Conservation (phyloP, 129 eudicot species). For the Tagetes patula region DNA sequence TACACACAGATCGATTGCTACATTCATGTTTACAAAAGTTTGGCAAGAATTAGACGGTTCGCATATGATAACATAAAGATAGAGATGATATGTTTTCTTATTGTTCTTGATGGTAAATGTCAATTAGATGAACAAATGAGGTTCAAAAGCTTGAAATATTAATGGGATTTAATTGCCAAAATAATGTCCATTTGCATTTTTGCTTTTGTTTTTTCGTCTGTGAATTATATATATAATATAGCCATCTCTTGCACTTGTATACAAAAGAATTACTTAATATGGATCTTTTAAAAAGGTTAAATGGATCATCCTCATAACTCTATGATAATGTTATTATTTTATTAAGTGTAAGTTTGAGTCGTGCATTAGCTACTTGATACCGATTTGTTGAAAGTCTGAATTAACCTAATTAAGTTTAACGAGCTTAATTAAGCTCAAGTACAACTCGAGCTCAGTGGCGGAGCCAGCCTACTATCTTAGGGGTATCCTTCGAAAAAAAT, state of each 20-base stretch:
- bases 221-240: conserved; percentile 3
- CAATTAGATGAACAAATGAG: conserved; percentile 30
- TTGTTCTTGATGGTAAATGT: conserved; percentile 24
- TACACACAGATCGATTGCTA: background rate
- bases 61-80: conserved; percentile 18
- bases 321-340: too few species aligned
- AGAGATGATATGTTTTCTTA: conserved; percentile 32
- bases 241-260: conserved; percentile 28
- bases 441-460: too few species aligned
- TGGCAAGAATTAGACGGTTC: background rate
- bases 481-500: too few species aligned
- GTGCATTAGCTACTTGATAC: too few species aligned
- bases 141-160: conserved; percentile 24
- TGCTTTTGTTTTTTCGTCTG: conserved; percentile 25
- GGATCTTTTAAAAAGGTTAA: too few species aligned
- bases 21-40: conserved; percentile 9
- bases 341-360: too few species aligned
- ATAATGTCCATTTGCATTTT: conserved; percentile 26
- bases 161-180: conserved; percentile 22
- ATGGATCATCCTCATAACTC: too few species aligned
- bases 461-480: too few species aligned
- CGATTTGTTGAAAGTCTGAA: too few species aligned
- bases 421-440: too few species aligned
- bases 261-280: too few species aligned
- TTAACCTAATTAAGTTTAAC: too few species aligned